A percentile compares a stretch with the other conserved stretches of the same genome.
Evolutionary conservation across 169 alveolate species (phyloP).

Genomic region (Plasmodium coatneyi): DNA sequence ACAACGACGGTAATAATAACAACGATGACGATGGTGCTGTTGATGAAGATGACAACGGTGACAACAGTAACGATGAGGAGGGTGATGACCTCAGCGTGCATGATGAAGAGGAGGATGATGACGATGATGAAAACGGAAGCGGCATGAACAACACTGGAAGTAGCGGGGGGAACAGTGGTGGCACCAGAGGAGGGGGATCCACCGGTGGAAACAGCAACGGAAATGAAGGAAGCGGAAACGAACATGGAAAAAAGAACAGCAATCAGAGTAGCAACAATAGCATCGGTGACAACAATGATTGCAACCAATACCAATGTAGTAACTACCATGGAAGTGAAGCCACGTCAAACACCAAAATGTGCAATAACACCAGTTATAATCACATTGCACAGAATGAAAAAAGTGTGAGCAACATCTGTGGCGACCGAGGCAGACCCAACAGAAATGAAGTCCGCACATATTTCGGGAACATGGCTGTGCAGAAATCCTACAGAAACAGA

Average conservation of each 20-base stretch:
- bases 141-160: constrained; percentile 4
- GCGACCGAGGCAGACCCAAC: not conserved
- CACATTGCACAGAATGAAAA: not conserved
- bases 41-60: not conserved
- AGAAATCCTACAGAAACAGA: not conserved
- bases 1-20: constrained; percentile 9
- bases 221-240: not conserved
- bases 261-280: constrained; percentile 6
- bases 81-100: not conserved
- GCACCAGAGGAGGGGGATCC: not conserved
- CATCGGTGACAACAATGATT: not conserved
- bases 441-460: not conserved
- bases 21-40: not conserved
- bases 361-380: not conserved
- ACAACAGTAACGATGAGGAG: not conserved
- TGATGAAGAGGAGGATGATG: not conserved
- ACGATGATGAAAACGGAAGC: not conserved
- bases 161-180: not conserved
- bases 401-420: not conserved
- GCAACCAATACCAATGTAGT: not conserved
- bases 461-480: not conserved
- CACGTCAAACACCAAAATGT: not conserved
- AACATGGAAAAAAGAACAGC: not conserved
- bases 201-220: not conserved
- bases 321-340: not conserved